A percentile compares a stretch with the other conserved stretches of the same genome.
Evolutionary conservation across 2,329 filamentous ascomycete genomes (phyloP).

Genomic region (Curvularia lunata): DNA sequence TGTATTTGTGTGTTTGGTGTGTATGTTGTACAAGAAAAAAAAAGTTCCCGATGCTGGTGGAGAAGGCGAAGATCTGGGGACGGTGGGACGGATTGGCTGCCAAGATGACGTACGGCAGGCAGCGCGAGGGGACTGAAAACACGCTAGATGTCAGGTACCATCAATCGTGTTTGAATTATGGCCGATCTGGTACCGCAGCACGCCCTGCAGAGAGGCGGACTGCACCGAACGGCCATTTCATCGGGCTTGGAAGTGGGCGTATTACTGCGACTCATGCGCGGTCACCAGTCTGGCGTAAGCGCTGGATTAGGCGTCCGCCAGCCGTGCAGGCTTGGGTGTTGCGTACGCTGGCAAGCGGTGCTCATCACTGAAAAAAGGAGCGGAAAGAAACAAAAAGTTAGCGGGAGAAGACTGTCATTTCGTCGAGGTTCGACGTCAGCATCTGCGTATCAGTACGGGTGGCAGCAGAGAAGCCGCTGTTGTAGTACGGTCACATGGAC

Average conservation of each 20-base stretch:
- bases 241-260: background rate
- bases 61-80: slow-evolving; percentile 6
- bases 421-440: background rate
- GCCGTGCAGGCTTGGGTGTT: background rate
- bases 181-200: background rate
- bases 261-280: background rate
- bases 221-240: background rate
- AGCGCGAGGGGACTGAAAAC: background rate
- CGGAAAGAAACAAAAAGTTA: background rate
- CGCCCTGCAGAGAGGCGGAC: background rate
- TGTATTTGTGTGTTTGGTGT: background rate
- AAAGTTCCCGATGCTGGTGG: background rate
- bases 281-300: background rate
- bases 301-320: background rate
- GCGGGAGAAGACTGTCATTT: background rate
- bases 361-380: background rate
- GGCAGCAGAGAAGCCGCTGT: background rate
- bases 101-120: background rate
- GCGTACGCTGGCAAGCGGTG: background rate
- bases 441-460: background rate
- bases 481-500: background rate
- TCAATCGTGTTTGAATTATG: background rate
- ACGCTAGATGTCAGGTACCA: slow-evolving; percentile 1
- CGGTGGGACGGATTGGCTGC: slow-evolving; percentile 1
- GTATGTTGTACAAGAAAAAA: background rate